These are phyloP conservation scores for Fusarium phyllophilum DNA, from an alignment of 2,329 filamentous ascomycete genomes.

Conservation along the genomic window DNA sequence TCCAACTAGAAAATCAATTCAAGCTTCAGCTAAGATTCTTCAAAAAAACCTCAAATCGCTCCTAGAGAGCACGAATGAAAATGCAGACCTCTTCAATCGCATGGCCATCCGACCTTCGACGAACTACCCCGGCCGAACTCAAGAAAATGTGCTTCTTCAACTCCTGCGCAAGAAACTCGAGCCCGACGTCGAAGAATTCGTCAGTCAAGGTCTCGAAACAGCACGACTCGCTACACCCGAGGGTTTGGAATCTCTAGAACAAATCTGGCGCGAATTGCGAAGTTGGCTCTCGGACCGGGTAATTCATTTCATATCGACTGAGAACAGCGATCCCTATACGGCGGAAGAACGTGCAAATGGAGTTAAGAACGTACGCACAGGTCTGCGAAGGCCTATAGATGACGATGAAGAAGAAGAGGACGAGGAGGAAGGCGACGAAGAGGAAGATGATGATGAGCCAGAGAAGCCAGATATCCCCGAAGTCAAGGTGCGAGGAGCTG, in stretches of 20 bases:
- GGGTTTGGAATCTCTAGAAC: conserved; percentile 56
- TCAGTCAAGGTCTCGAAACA: conserved; percentile 69
- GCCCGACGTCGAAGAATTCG: conserved; percentile 78
- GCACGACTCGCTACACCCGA: conserved; percentile 57
- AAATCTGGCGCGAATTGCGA: conserved; percentile 65
- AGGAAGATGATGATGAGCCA: conserved; percentile 4
- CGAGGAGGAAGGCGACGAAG: conserved; percentile 50
- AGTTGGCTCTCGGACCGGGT: conserved; percentile 55
- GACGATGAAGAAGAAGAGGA: conserved; percentile 68
- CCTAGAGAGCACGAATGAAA: conserved; percentile 70
- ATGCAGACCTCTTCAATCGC: conserved; percentile 73
- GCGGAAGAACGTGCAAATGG: conserved; percentile 74
- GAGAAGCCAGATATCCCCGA: conserved; percentile 7
- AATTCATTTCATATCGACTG: conserved; percentile 54
- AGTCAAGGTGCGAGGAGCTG: conserved; percentile 51
- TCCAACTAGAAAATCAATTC: conserved; percentile 70
- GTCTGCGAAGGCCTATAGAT: conserved; percentile 67
- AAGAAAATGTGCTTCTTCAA: conserved; percentile 72
- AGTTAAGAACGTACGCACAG: conserved; percentile 76
- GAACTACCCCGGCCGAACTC: conserved; percentile 76
- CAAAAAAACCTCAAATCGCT: conserved; percentile 76
- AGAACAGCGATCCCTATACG: conserved; percentile 73
- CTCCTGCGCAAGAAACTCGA: conserved; percentile 87
- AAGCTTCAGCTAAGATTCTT: conserved; percentile 77
- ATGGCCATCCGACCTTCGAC: conserved; percentile 81